phyloP scores from a whole-genome alignment of 345 rosid species.

The Pseudoturritis turrita region DNA sequence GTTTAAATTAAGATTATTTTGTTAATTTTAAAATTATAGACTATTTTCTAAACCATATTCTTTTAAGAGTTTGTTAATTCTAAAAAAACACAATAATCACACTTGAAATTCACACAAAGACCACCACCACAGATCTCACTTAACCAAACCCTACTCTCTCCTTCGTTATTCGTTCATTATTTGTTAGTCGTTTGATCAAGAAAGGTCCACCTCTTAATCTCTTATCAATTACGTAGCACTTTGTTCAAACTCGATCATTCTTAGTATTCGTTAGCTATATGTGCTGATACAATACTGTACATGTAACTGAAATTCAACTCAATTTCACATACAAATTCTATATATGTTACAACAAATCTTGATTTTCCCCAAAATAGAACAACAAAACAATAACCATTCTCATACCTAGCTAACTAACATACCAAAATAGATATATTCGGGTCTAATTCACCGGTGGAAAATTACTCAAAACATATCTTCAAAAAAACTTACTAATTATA shows the following conservation, averaged over 20 bases:
- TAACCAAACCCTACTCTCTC: background rate
- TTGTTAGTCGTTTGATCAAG: background rate
- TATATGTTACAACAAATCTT: background rate
- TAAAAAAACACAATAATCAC: too few relatives aligned
- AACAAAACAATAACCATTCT: background rate
- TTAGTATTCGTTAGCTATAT: background rate
- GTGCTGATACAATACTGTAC: background rate
- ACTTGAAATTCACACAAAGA: background rate
- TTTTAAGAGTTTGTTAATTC: too few relatives aligned
- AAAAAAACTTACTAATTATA: background rate
- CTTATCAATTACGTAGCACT: background rate
- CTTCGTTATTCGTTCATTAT: background rate
- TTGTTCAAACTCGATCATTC: background rate
- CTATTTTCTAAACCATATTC: background rate
- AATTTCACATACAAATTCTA: background rate
- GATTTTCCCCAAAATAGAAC: conserved; percentile 7
- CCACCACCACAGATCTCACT: background rate
- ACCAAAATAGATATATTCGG: conserved; percentile 22
- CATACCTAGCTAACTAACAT: conserved; percentile 19
- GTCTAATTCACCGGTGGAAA: conserved; percentile 21
- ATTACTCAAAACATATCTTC: background rate
- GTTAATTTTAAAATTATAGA: background rate
- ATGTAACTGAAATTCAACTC: conserved; percentile 1
- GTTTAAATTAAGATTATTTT: background rate
- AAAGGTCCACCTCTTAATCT: background rate